Conservation (phyloP, 1,284 basidiomycete genomes). For the Leccinum proliferum region DNA sequence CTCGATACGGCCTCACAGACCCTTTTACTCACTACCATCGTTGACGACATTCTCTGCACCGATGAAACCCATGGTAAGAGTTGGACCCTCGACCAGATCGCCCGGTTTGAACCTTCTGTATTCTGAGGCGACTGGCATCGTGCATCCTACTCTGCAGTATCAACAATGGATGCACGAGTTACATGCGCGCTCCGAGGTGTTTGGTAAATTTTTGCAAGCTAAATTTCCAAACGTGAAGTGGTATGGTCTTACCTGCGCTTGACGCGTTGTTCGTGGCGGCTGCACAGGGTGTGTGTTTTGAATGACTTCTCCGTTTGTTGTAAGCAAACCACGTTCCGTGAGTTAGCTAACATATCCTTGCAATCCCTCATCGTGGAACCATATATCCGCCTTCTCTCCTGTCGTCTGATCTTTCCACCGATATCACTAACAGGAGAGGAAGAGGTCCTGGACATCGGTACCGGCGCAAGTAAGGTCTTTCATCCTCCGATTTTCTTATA, state of each 20-base stretch:
- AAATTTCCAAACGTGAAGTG: conserved; percentile 84
- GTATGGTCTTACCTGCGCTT: conserved; percentile 79
- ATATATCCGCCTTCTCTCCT: conserved; percentile 17
- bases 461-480: conserved; percentile 15
- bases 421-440: conserved; percentile 13
- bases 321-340: conserved; percentile 3
- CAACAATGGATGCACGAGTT: conserved; percentile 60
- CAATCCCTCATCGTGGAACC: conserved; percentile 82
- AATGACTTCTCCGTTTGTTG: not conserved
- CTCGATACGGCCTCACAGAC: conserved; percentile 69
- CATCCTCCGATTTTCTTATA: not conserved
- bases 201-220: conserved; percentile 76
- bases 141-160: conserved; percentile 21
- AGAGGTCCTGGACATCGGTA: conserved; percentile 22
- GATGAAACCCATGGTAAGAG: conserved; percentile 35
- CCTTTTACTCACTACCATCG: conserved; percentile 50
- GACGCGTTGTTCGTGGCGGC: conserved; percentile 70
- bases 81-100: conserved; percentile 70
- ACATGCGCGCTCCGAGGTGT: conserved; percentile 69
- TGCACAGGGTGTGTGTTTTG: conserved; percentile 45
- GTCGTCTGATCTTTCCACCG: conserved; percentile 18
- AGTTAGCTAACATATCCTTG: conserved; percentile 61
- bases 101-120: conserved; percentile 71
- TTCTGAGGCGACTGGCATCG: conserved; percentile 36
- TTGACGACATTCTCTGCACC: conserved; percentile 80